phyloP scores from a whole-genome alignment of 306 rosid genomes.

The Sechiopsis laciniata region DNA sequence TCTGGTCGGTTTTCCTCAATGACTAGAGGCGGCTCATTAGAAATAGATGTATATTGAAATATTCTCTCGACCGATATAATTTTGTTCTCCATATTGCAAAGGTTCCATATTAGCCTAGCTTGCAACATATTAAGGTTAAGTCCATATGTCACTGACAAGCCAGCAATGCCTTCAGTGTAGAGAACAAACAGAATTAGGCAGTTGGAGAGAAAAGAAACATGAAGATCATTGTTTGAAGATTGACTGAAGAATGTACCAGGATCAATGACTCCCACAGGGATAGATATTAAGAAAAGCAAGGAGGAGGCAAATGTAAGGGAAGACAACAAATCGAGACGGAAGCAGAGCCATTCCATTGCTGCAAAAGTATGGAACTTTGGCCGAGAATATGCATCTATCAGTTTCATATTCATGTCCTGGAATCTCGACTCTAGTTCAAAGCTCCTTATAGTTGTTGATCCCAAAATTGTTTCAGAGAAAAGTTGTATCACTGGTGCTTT shows the following conservation, averaged over 20 bases:
- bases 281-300: conserved; percentile 50
- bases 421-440: conserved; percentile 68
- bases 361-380: conserved; percentile 45
- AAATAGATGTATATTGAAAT: conserved; percentile 57
- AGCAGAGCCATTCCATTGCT: conserved; percentile 60
- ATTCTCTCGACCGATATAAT: conserved; percentile 86
- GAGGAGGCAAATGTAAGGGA: conserved; percentile 45
- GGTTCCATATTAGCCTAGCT: conserved; percentile 36
- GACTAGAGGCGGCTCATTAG: conserved; percentile 73
- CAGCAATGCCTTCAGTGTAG: conserved; percentile 55
- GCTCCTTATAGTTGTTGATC: conserved; percentile 69
- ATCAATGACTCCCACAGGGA: conserved; percentile 50
- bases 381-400: conserved; percentile 49
- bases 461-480: conserved; percentile 76
- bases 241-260: conserved; percentile 38
- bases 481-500: conserved; percentile 88
- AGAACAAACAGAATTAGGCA: neutral
- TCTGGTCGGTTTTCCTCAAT: conserved; percentile 49
- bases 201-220: neutral
- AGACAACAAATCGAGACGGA: conserved; percentile 57
- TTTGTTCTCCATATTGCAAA: conserved; percentile 65
- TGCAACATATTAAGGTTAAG: conserved; percentile 53
- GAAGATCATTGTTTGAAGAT: neutral
- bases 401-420: conserved; percentile 45
- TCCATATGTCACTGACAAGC: conserved; percentile 81